Evolutionary conservation across 257 asterid genomes (phyloP).

Genomic region (Solanum microdontum): DNA sequence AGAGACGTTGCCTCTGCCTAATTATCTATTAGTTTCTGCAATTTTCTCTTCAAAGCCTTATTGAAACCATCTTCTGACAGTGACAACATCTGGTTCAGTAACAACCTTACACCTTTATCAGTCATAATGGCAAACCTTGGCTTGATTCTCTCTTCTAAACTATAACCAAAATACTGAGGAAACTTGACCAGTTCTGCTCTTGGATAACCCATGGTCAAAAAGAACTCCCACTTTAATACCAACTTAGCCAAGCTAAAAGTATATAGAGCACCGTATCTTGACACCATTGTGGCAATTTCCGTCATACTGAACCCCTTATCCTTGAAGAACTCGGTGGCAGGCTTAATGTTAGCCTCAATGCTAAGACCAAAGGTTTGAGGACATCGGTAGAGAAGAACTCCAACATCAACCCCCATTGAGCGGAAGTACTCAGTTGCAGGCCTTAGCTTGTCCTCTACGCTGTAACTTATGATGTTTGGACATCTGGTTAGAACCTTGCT

Average conservation of each 20-base stretch:
- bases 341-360: slow-evolving; percentile 74
- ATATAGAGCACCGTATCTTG: slow-evolving; percentile 69
- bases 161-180: slow-evolving; percentile 91
- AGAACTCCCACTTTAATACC: slow-evolving; percentile 81
- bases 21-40: slow-evolving; percentile 28
- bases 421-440: slow-evolving; percentile 71
- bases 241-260: slow-evolving; percentile 67
- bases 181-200: slow-evolving; percentile 63
- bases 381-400: slow-evolving; percentile 50
- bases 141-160: slow-evolving; percentile 70
- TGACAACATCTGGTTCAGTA: slow-evolving; percentile 66
- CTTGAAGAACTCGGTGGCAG: slow-evolving; percentile 63
- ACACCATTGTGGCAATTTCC: slow-evolving; percentile 58
- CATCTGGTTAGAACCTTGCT: slow-evolving; percentile 75
- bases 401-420: slow-evolving; percentile 62
- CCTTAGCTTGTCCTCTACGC: slow-evolving; percentile 76
- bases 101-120: slow-evolving; percentile 47
- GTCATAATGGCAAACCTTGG: slow-evolving; percentile 59
- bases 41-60: slow-evolving; percentile 42
- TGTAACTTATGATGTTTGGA: slow-evolving; percentile 78
- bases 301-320: slow-evolving; percentile 50
- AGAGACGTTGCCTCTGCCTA: background rate
- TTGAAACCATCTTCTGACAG: slow-evolving; percentile 53
- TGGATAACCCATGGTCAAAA: slow-evolving; percentile 57
- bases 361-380: slow-evolving; percentile 96